Percentiles rank a stretch among this genome's conserved stretches.
Evolutionary conservation across 73 alveolate genomes (phyloP).

Genomic region (Chromera velia): DNA sequence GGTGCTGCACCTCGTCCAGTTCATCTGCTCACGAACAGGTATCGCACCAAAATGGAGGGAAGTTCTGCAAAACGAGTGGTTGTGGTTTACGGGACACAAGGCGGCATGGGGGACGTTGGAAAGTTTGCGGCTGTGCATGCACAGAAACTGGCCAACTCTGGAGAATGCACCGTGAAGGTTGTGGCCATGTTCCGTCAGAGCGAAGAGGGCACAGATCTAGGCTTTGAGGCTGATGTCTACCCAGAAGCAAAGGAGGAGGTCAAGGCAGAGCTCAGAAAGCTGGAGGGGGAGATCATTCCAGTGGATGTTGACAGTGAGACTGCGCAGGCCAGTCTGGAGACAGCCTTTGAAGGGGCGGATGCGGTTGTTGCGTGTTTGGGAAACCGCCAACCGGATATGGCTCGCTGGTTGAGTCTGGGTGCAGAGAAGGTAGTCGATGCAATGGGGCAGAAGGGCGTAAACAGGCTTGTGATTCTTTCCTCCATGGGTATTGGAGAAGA

Average conservation of each 20-base stretch:
- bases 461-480: constrained; percentile 4
- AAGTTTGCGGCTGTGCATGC: constrained; percentile 27
- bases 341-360: constrained; percentile 10
- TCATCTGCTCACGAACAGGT: too few species aligned
- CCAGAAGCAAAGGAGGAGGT: constrained; percentile 2
- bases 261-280: background rate
- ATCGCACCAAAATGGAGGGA: too few species aligned
- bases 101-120: constrained; percentile 29
- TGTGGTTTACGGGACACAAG: background rate
- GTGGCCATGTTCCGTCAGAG: background rate
- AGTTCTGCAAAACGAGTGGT: too few species aligned
- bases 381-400: constrained; percentile 12
- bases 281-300: constrained; percentile 4
- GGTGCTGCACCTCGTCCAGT: too few species aligned
- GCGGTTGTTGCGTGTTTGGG: constrained; percentile 25
- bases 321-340: background rate
- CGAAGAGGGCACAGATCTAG: background rate
- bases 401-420: too few species aligned
- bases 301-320: background rate
- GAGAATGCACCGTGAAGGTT: background rate
- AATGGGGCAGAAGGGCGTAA: background rate
- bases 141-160: background rate
- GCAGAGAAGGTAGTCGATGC: background rate
- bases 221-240: background rate
- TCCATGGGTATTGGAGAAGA: constrained; percentile 18